Percentiles rank a stretch among this genome's conserved stretches.
These are phyloP conservation scores for Lachancea meyersii DNA, from an alignment of 805 yeast species.

Conservation along the genomic window DNA sequence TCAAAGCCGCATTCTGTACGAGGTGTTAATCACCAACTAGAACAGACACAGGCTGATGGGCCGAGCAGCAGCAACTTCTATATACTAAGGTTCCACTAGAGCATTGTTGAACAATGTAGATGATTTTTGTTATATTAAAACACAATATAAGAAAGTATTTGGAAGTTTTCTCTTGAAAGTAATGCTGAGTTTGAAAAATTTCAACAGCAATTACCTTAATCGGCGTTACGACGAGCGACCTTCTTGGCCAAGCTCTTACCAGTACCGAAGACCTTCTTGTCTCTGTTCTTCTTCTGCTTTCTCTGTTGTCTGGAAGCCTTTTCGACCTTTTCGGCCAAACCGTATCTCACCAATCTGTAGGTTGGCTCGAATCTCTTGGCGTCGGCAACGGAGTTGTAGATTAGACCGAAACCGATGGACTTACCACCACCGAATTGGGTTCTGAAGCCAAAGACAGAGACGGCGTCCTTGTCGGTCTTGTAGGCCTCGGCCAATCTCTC, in stretches of 20 bases:
- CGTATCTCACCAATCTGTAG: conserved; percentile 99
- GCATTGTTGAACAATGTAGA: conserved; percentile 3
- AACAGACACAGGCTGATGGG: too few relatives aligned
- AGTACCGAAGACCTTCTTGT: conserved; percentile 98
- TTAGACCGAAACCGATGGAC: conserved; percentile 98
- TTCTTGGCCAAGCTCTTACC: conserved; percentile 90
- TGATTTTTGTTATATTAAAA: conserved; percentile 10
- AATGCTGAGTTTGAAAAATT: conserved; percentile 3
- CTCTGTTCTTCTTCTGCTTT: conserved; percentile 99
- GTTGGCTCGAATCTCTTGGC: conserved; percentile 98
- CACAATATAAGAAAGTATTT: conserved; percentile 11
- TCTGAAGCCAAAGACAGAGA: conserved; percentile 98
- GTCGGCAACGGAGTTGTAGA: conserved; percentile 96
- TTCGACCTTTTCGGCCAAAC: conserved; percentile 92
- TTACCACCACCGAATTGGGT: conserved; percentile 99
- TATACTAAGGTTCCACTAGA: too few relatives aligned
- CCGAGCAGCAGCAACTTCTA: too few relatives aligned
- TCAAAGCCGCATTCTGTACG: too few relatives aligned
- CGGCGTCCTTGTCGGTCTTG: conserved; percentile 90
- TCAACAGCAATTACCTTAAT: conserved; percentile 38
- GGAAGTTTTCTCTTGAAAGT: conserved; percentile 2
- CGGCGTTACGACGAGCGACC: conserved; percentile 86
- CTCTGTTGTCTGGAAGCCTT: conserved; percentile 99
- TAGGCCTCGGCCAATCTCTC: conserved; percentile 82
- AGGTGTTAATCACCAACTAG: too few relatives aligned